Conservation (phyloP, 202 grass and related monocot species). For the Dendrocalamus latiflorus region DNA sequence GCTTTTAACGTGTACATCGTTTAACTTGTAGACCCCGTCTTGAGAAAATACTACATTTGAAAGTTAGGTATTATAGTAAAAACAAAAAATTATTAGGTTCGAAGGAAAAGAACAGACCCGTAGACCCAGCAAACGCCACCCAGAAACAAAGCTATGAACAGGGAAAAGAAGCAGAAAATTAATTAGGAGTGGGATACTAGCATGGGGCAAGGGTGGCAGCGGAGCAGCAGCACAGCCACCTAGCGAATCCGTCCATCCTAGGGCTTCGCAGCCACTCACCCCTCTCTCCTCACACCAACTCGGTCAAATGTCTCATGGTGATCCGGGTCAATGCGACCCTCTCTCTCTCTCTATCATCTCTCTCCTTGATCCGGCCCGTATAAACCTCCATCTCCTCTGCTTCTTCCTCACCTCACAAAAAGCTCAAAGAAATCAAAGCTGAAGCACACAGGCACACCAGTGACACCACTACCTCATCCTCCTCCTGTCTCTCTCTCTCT, state of each 20-base stretch:
- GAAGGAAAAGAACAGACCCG: neutral
- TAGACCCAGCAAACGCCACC: neutral
- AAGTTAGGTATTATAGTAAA: too few species aligned
- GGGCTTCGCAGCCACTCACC: slow-evolving; percentile 40
- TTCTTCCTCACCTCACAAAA: neutral
- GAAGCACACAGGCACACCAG: neutral
- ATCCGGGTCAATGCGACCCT: slow-evolving; percentile 29
- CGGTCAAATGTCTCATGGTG: slow-evolving; percentile 54
- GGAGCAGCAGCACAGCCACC: slow-evolving; percentile 37
- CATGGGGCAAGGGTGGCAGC: neutral
- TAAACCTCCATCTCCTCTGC: neutral
- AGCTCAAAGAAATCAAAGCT: neutral
- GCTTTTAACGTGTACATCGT: too few species aligned
- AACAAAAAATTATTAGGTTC: too few species aligned
- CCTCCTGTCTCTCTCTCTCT: neutral
- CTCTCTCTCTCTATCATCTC: neutral
- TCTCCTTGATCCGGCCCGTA: neutral
- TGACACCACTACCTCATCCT: neutral
- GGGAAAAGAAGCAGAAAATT: neutral
- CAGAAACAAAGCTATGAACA: neutral
- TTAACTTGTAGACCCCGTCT: too few species aligned
- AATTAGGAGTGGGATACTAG: neutral
- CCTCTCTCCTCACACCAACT: slow-evolving; percentile 40
- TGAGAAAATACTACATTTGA: too few species aligned
- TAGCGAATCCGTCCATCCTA: slow-evolving; percentile 42